Evolutionary conservation across 257 asterid species (phyloP), one percentile per base, ranked within the genome.

Genomic region (Solanum bulbocastanum): DNA sequence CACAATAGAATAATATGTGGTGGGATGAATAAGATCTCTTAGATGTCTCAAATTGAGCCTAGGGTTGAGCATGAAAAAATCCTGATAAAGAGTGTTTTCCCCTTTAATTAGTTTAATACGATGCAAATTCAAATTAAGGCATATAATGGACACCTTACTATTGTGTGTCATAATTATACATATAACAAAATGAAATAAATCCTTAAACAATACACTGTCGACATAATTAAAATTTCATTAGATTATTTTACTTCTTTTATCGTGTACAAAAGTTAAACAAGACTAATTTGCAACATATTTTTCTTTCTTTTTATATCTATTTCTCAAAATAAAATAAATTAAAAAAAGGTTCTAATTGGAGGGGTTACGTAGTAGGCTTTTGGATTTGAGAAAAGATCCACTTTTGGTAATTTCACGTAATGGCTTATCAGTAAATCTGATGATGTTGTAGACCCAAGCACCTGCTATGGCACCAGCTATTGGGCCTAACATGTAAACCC

Each of bases 401-500:
- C 84, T 86, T 23, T 73, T 86, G 8, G 88, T 88, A 84, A 66
- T 73, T n/a, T 46, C 87, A 32, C 89, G 89, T 15, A 33, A 36
- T 13, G 89, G 88, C 83, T 88, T 90, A 33, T 88, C 72, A 10
- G 88, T 81, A 44, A 85, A 83, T 40, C 89, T 71, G 22, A 91
- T 39, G 33, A 86, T 35, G 39, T 87, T 87, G 32, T 90, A 92
- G 13, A 87, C 91, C 92, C 91, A 92, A 69, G 91, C 89, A 58
- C 93, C 93, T 1, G 91, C 88, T 5, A 89, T 14, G 75, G 92
- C 93, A 3, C 93, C 93, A 3, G 87, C 36, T 15, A n/a, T 90
- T 40, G 93, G 94, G 22, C 93, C 94, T 16, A 91, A 69, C 2
- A 92, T 42, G 52, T 89, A 92, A 42, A 91, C 81, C 93, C 93